Evolutionary conservation across 2,329 filamentous ascomycete species (phyloP).

Genomic region (Exophiala sideris): DNA sequence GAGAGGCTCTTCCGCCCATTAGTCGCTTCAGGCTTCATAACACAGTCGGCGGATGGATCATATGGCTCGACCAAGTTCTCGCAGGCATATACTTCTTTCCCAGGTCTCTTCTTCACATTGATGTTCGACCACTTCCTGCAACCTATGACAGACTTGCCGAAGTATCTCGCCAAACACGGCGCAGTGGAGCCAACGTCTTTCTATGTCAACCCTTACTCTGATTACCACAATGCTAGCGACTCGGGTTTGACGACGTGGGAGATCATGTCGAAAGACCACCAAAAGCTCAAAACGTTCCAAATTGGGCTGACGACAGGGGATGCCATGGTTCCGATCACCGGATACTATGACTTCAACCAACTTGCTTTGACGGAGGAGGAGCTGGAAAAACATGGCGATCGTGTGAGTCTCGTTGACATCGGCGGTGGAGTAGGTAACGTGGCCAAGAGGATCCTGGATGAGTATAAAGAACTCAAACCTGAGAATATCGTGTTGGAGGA

Average conservation of each 20-base stretch:
- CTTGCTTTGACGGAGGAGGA: constrained; percentile 6
- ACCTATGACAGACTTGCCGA: constrained; percentile 12
- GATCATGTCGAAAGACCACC: constrained; percentile 27
- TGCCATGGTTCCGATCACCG: constrained; percentile 10
- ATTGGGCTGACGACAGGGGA: constrained; percentile 22
- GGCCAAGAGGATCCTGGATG: constrained; percentile 14
- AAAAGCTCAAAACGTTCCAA: constrained; percentile 31
- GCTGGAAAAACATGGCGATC: constrained; percentile 4
- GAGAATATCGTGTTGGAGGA: constrained; percentile 18
- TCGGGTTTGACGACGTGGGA: constrained; percentile 27
- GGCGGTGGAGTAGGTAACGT: constrained; percentile 22
- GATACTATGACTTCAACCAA: constrained; percentile 18
- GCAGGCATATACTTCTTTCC: constrained; percentile 14
- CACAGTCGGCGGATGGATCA: constrained; percentile 4
- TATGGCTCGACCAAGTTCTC: constrained; percentile 17
- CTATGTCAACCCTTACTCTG: constrained; percentile 5
- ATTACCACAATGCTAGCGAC: constrained; percentile 11
- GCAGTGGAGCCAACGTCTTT: constrained; percentile 13
- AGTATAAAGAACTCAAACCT: constrained; percentile 8
- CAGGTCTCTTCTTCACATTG: constrained; percentile 16
- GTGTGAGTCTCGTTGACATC: constrained; percentile 19
- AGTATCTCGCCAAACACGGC: constrained; percentile 13
- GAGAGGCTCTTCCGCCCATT: constrained; percentile 18
- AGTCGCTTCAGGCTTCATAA: constrained; percentile 16
- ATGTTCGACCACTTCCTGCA: constrained; percentile 19